Percentiles rank a stretch among this genome's conserved stretches.
Evolutionary conservation across 202 grass and related monocot species (phyloP).

Genomic region (Digitaria exilis): DNA sequence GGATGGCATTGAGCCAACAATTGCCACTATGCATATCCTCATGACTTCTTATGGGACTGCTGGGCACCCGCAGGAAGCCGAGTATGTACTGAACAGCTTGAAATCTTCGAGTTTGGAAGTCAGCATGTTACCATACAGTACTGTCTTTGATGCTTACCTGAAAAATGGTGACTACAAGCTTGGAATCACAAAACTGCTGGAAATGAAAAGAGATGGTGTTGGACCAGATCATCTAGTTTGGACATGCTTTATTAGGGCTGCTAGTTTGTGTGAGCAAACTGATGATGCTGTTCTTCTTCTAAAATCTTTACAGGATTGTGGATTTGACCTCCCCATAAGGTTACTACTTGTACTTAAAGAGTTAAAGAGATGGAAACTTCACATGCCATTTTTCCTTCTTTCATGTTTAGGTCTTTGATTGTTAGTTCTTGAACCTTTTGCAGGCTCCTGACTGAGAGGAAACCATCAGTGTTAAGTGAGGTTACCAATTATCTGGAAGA

Average conservation of each 20-base stretch:
- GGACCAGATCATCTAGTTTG: constrained; percentile 92
- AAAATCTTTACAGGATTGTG: constrained; percentile 65
- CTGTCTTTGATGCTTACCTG: constrained; percentile 89
- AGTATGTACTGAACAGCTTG: constrained; percentile 81
- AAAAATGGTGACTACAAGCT: constrained; percentile 79
- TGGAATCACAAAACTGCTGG: constrained; percentile 69
- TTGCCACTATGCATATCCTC: constrained; percentile 94
- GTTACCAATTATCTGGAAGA: constrained; percentile 64
- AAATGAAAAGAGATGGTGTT: constrained; percentile 84
- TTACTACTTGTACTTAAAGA: constrained; percentile 39
- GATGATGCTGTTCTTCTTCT: constrained; percentile 78
- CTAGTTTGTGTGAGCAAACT: constrained; percentile 83
- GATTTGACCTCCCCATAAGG: constrained; percentile 92
- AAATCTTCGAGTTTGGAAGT: constrained; percentile 70
- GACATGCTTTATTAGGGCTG: constrained; percentile 93
- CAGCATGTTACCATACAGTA: constrained; percentile 77
- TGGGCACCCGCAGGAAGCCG: constrained; percentile 74
- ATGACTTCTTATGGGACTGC: constrained; percentile 87
- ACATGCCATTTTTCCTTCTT: not conserved
- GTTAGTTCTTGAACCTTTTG: constrained; percentile 38
- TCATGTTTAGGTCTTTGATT: constrained; percentile 31
- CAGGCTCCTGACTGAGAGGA: constrained; percentile 75
- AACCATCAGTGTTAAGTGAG: constrained; percentile 54
- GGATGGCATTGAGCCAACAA: constrained; percentile 73
- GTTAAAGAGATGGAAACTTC: constrained; percentile 20